phyloP scores from a whole-genome alignment of 495 filamentous ascomycete genomes.

The Lophiotrema nucula region DNA sequence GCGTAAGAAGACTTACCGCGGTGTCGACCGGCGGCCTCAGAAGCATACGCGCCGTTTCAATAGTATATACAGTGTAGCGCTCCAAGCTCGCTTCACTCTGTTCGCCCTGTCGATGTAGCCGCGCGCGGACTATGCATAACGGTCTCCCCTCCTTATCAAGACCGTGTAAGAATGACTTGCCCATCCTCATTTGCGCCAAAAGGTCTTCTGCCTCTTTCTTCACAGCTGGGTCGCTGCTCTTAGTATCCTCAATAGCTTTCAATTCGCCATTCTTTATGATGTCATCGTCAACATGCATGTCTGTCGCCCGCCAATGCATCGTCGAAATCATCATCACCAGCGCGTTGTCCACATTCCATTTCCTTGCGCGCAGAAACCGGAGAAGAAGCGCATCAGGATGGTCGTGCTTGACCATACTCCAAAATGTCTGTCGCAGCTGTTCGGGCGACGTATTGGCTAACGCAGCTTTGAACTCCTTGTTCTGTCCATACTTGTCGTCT shows the following conservation, averaged over 20 bases:
- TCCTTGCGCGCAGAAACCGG: conserved; percentile 86
- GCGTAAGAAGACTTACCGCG: conserved; percentile 60
- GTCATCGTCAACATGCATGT: conserved; percentile 83
- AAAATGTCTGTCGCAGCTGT: conserved; percentile 77
- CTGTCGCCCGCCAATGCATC: conserved; percentile 81
- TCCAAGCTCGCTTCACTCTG: conserved; percentile 80
- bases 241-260: conserved; percentile 58
- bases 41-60: conserved; percentile 87
- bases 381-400: conserved; percentile 85
- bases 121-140: conserved; percentile 80
- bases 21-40: conserved; percentile 81
- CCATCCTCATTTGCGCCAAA: conserved; percentile 76
- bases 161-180: conserved; percentile 95
- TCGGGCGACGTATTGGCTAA: conserved; percentile 73
- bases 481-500: conserved; percentile 92
- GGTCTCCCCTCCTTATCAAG: conserved; percentile 81
- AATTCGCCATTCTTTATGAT: conserved; percentile 79
- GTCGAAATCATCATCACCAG: conserved; percentile 92
- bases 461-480: conserved; percentile 78
- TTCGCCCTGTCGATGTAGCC: conserved; percentile 76
- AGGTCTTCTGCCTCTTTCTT: conserved; percentile 79
- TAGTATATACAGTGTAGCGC: conserved; percentile 87
- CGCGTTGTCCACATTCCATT: conserved; percentile 94
- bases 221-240: conserved; percentile 52
- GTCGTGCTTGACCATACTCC: conserved; percentile 95